Conservation (phyloP, 2,329 filamentous ascomycete species). For the Ophioceras dolichostomum region DNA sequence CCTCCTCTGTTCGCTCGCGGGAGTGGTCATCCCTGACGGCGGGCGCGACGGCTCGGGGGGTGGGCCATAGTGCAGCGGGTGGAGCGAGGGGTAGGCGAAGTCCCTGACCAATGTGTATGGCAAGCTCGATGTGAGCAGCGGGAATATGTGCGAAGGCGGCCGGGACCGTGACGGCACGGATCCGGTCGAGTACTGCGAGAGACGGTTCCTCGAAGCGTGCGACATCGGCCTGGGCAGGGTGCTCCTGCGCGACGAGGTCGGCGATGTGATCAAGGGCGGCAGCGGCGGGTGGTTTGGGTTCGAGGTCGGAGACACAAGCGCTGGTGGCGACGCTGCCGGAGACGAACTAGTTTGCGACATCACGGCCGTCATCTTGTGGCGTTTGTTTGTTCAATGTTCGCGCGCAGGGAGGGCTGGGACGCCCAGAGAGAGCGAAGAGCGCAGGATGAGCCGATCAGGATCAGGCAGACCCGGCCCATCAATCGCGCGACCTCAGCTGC, state of each 20-base stretch:
- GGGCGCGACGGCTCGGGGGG: slow-evolving; percentile 58
- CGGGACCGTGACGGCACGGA: slow-evolving; percentile 61
- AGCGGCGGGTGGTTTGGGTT: slow-evolving; percentile 42
- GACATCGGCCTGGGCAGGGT: slow-evolving; percentile 55
- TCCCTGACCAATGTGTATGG: slow-evolving; percentile 86
- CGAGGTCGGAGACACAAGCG: slow-evolving; percentile 22
- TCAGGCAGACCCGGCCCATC: background rate
- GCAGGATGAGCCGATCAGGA: background rate
- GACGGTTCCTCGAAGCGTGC: slow-evolving; percentile 66
- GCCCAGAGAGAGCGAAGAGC: background rate
- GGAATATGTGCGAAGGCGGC: slow-evolving; percentile 70
- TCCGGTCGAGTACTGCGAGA: slow-evolving; percentile 71
- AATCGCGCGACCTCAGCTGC: too few relatives aligned
- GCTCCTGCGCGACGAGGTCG: slow-evolving; percentile 38
- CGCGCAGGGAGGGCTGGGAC: background rate
- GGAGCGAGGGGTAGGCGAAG: slow-evolving; percentile 76
- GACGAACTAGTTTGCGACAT: slow-evolving; percentile 43
- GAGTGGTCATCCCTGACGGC: slow-evolving; percentile 73
- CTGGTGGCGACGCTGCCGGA: slow-evolving; percentile 39
- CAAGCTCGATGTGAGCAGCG: slow-evolving; percentile 73
- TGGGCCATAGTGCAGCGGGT: slow-evolving; percentile 92
- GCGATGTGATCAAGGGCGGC: slow-evolving; percentile 45
- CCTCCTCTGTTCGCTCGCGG: slow-evolving; percentile 63
- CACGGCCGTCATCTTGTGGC: slow-evolving; percentile 33
- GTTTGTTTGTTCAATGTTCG: background rate